These are phyloP conservation scores for Rosa lucieae DNA, from an alignment of 306 rosid genomes.

Conservation along the genomic window DNA sequence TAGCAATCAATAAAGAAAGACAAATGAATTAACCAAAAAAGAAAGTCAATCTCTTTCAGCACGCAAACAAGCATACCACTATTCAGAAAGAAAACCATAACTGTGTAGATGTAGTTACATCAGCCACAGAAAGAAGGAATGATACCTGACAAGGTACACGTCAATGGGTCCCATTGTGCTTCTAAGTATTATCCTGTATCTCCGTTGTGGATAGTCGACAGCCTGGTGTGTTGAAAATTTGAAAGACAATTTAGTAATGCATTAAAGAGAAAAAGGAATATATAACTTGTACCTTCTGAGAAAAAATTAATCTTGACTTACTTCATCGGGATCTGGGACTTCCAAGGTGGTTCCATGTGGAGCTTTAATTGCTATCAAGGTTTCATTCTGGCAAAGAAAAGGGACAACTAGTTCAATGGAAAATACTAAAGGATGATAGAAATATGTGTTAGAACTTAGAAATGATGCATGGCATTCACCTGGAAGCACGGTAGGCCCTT, in stretches of 20 bases:
- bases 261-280: constrained; percentile 29
- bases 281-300: constrained; percentile 22
- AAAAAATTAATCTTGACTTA: constrained; percentile 46
- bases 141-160: constrained; percentile 94
- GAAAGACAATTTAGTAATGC: constrained; percentile 37
- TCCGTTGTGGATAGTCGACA: constrained; percentile 84
- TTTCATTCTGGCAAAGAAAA: constrained; percentile 74
- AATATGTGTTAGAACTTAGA: constrained; percentile 20
- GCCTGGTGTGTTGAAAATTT: constrained; percentile 65
- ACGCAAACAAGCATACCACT: not conserved
- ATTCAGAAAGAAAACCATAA: not conserved
- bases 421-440: constrained; percentile 18
- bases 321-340: constrained; percentile 99
- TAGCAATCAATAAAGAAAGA: constrained; percentile 19
- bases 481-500: constrained; percentile 83
- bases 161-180: constrained; percentile 99
- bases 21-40: not conserved
- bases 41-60: not conserved
- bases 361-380: constrained; percentile 93
- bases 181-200: constrained; percentile 92
- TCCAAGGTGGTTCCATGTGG: constrained; percentile 99
- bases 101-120: not conserved
- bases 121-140: constrained; percentile 25
- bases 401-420: constrained; percentile 24
- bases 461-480: constrained; percentile 43